Evolutionary conservation across 768 basidiomycete genomes (phyloP).

Genomic region (Rhodotorula paludigena): DNA sequence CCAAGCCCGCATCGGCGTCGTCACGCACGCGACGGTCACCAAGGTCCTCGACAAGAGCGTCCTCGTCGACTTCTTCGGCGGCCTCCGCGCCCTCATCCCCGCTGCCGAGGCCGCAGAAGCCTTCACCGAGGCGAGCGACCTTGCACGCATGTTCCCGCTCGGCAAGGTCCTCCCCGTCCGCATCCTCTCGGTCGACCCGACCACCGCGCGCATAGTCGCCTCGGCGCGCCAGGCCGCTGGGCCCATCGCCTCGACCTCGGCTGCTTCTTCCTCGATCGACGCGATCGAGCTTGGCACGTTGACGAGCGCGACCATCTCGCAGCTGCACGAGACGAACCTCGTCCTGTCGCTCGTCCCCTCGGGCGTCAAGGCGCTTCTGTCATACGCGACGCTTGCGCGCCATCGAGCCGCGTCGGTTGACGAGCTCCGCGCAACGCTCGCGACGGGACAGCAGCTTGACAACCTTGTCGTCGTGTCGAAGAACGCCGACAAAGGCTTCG

Average conservation of each 20-base stretch:
- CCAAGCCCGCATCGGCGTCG: conserved; percentile 63
- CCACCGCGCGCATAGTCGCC: conserved; percentile 65
- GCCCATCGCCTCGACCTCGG: conserved; percentile 50
- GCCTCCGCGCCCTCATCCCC: conserved; percentile 74
- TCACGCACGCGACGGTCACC: conserved; percentile 77
- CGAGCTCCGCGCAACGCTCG: conserved; percentile 61
- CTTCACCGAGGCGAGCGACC: conserved; percentile 35
- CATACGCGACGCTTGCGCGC: conserved; percentile 79
- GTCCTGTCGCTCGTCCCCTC: conserved; percentile 62
- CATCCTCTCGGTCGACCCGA: conserved; percentile 61
- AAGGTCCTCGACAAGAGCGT: conserved; percentile 73
- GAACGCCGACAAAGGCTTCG: conserved; percentile 75
- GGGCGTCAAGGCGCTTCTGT: conserved; percentile 64
- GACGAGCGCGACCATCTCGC: conserved; percentile 58
- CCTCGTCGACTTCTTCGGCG: conserved; percentile 85
- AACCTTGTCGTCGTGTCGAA: conserved; percentile 84
- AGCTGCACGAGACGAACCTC: conserved; percentile 79
- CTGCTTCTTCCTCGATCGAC: conserved; percentile 66
- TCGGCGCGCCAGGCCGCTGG: conserved; percentile 74
- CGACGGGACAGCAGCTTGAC: conserved; percentile 64
- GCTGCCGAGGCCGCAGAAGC: conserved; percentile 67
- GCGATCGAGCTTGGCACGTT: conserved; percentile 55
- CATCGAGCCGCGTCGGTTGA: conserved; percentile 62
- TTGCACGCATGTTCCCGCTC: conserved; percentile 60
- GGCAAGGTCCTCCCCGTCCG: conserved; percentile 83